Percentiles rank a stretch among this genome's conserved stretches.
Conservation (phyloP, 1,284 basidiomycete genomes). For the Ceratobasidium sp. region DNA sequence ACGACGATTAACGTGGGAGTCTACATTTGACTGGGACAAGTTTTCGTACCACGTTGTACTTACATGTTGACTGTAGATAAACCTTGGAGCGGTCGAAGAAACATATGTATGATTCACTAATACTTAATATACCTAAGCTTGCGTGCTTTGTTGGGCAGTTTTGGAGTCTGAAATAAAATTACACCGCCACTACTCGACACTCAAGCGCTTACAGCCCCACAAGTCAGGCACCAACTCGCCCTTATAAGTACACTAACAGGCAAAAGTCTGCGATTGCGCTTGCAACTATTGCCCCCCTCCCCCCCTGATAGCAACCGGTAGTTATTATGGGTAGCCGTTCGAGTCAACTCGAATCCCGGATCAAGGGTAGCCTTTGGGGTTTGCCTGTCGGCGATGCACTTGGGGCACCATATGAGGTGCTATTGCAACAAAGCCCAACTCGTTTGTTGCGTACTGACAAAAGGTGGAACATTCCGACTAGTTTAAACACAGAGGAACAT, state of each 20-base stretch:
- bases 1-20: background rate
- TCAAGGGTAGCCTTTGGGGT: constrained; percentile 42
- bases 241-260: too few relatives aligned
- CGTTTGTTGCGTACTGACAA: background rate
- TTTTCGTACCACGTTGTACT: background rate
- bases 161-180: too few relatives aligned
- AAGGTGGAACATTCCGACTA: too few relatives aligned
- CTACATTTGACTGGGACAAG: background rate
- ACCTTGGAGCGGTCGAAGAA: too few relatives aligned
- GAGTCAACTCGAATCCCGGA: constrained; percentile 30
- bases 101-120: too few relatives aligned
- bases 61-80: background rate
- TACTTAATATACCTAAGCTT: too few relatives aligned
- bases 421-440: background rate
- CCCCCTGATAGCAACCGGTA: background rate
- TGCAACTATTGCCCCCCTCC: background rate
- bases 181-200: background rate
- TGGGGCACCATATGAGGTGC: constrained; percentile 42
- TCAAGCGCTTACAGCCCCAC: too few relatives aligned
- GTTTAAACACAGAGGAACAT: constrained; percentile 40
- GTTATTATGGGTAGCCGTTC: background rate
- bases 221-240: too few relatives aligned
- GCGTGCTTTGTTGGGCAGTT: too few relatives aligned
- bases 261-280: too few relatives aligned
- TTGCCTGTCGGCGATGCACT: constrained; percentile 41